Base-by-base conservation (phyloP, 306 rosid genomes). In the Ziziphus jujuba region DNA sequence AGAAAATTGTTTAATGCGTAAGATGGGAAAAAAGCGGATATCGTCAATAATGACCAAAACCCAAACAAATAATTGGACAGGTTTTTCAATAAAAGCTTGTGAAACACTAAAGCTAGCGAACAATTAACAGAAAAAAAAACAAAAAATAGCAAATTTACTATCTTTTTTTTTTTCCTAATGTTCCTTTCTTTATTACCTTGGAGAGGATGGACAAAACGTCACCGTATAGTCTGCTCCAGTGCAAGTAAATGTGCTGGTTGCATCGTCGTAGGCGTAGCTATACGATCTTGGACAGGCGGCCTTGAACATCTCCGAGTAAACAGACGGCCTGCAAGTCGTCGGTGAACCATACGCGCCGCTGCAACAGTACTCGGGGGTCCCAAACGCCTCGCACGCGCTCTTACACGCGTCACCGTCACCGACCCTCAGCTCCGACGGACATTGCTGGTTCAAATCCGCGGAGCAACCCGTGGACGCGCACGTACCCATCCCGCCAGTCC, bases 331-430 rank as follows among this genome's bases (percentile, higher is more conserved):
- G 57, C 89, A 84, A 0, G 86, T 78, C 22, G 67, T 0, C 9
- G 89, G 89, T 55, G 89, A 55, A 11, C 74, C 80, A 20, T 75
- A 84, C 80, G 77, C 86, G 74, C 89, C 89, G 71, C 86, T 84
- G 48, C 89, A 84, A 25, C 98, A 93, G 53, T 93, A 93, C 78
- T 93, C 96, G 0, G 96, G 88, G 22, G 78, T 93, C 5, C 88
- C 97, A 71, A 93, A 93, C 38, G 98, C 98, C 76, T 85, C 96
- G 21, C 98, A 93, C 78, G 97, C 98, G 82, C 98, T 93, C 79
- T 77, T 93, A 31, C 98, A 93, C 82, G 97, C 98, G 82, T 78
- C 78, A 0, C 97, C 95, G 6, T 79, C 85, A 0, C 77, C 84
- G 0, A 78, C 86, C 38, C 70, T 90, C 33, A 93, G 54, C 86